Base-by-base conservation (phyloP, 352 stramenopile genomes). In the Phytophthora palmivora region DNA sequence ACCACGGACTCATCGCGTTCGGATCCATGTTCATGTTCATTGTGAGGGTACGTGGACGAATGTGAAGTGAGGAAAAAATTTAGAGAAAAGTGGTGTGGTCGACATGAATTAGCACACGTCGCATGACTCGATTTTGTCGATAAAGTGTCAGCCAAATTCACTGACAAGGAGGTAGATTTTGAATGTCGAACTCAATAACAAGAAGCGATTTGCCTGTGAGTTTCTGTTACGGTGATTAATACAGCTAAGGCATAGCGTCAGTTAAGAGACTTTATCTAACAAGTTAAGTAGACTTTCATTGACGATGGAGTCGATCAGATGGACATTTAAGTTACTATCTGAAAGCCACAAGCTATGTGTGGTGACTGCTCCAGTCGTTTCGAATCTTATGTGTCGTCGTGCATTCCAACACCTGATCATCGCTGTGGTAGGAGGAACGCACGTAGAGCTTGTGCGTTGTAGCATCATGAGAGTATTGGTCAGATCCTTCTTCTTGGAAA, bases 21-120 rank as follows among this genome's bases (percentile, higher is more conserved):
- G 79, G 82, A 67, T 91, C 82, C 82, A 91, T 91, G 53, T 91
- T 91, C 73, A 91, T 88, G 63, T 91, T 79, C 82, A 91, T 91
- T 22, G 11, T 78, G 24, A 30, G 38, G 7, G 56, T 56, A 67
- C 57, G 57, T 63, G 43, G 49, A 28, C 34, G 26, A 41, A 56
- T 41, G 9, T 36, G 21, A 50, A 46, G n/a, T 53, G 28, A 28
- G 21, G 10, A 38, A 2, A 46, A 32, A 46, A 42, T 24, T 26
- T 12, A 22, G 18, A 19, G 15, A 15, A 46, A 26, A n/a, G 18
- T 46, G 22, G 14, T 34, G 50, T 58, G 50, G 18, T 26, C 6
- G 3, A 58, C 50, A 10, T 19, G 3, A 2, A 49, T 22, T 48
- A 48, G n/a, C 49, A 48, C 50, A 48, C 50, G 50, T 62, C 53